Base-by-base conservation (phyloP, 768 basidiomycete species). In the Leccinum incarnatum region DNA sequence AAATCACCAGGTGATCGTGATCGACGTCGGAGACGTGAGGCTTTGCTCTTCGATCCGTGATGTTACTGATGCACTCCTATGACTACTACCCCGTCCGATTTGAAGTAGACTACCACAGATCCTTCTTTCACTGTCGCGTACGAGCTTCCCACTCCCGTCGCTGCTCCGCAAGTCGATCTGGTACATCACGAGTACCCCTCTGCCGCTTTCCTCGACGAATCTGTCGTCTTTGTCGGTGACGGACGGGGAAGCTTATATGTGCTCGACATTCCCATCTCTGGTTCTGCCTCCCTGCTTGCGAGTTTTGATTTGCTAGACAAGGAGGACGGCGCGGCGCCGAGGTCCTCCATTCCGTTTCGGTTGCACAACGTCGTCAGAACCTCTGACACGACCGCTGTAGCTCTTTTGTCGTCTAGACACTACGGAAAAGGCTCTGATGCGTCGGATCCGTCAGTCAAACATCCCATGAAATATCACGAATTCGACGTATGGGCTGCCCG, bases 171-270 rank as follows among this genome's bases (percentile, higher is more conserved):
- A 29, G 67, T 71, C 14, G 74, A 77, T 19, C 59, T 72, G 1
- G 69, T 75, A 19, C 85, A 86, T 63, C 77, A 73, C 46, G 91
- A 94, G 74, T 94, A 95, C 69, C 89, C 92, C 1, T 90, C 89
- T 1, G 81, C 81, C 29, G 76, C 77, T 6, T 87, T 89, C 65
- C 66, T 88, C 40, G 77, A 81, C 53, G 62, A 79, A 4, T 70
- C 75, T 1, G 70, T 78, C 10, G 75, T 82, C 40, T 75, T 90
- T 37, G 78, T 88, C 53, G 78, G 88, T 19, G 91, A 94, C 65
- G 92, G 92, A 9, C 74, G 77, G 62, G 89, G 90, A n/a, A 67
- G 76, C 17, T 71, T 93, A 30, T 89, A 91, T 61, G 75, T 85
- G 14, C 74, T 93, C 47, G 75, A 75, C 29, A 67, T 86, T 27